A percentile compares a stretch with the other conserved stretches of the same genome.
These are phyloP conservation scores for Arthrobotrys iridis DNA, from an alignment of 2,329 filamentous ascomycete species.

Conservation along the genomic window DNA sequence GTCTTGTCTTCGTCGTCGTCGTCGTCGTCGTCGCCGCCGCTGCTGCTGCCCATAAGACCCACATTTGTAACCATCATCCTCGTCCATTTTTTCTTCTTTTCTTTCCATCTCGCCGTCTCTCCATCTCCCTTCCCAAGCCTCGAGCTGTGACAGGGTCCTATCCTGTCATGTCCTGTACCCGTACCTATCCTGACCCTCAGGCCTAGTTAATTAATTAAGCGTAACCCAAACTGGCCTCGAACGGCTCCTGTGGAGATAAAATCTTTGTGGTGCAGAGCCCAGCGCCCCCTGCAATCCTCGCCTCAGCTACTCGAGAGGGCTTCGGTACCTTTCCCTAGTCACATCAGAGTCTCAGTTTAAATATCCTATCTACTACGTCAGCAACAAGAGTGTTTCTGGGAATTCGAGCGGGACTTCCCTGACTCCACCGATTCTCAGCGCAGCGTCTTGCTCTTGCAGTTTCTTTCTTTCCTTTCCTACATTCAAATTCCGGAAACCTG, in stretches of 20 bases:
- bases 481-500: constrained; percentile 44
- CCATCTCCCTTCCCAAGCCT: not conserved
- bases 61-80: constrained; percentile 6
- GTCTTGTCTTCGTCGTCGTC: not conserved
- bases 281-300: not conserved
- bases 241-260: constrained; percentile 11
- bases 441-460: constrained; percentile 13
- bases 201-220: no score
- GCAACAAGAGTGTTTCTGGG: not conserved
- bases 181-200: constrained; percentile 2
- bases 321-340: not conserved
- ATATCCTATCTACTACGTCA: constrained; percentile 12
- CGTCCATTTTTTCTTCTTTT: not conserved
- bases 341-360: not conserved
- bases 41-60: constrained; percentile 15
- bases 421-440: no score
- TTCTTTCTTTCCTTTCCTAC: not conserved
- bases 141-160: constrained; percentile 12
- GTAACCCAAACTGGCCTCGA: no score
- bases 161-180: not conserved
- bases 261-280: not conserved
- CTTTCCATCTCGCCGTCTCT: not conserved
- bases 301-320: no score
- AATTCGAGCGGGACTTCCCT: not conserved
- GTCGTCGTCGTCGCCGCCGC: not conserved